Percentiles rank a stretch among this genome's conserved stretches.
These are phyloP conservation scores for Neocallimastix lanati DNA, from an alignment of 192 early-diverging fungal species.

Conservation along the genomic window DNA sequence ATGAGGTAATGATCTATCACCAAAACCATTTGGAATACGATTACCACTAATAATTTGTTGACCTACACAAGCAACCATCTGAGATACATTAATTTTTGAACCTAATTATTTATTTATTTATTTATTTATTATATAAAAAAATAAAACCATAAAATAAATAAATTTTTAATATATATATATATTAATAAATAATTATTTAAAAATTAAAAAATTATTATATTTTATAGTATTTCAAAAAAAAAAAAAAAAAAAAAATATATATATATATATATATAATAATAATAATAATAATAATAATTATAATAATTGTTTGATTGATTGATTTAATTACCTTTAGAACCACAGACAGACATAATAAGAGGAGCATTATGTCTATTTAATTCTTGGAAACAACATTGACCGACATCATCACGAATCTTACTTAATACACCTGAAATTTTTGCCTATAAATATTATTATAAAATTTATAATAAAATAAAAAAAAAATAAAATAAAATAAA, in stretches of 20 bases:
- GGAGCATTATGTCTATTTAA: constrained; percentile 91
- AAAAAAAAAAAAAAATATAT: too few relatives aligned
- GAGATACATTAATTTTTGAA: constrained; percentile 92
- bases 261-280: neutral
- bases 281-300: constrained; percentile 6
- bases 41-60: constrained; percentile 96
- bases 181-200: too few relatives aligned
- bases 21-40: constrained; percentile 93
- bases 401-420: constrained; percentile 77
- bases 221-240: too few relatives aligned
- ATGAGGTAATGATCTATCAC: constrained; percentile 88
- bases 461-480: neutral
- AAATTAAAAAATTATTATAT: neutral
- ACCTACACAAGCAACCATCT: constrained; percentile 99
- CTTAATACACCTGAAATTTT: constrained; percentile 74
- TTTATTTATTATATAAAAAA: too few relatives aligned
- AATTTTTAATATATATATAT: too few relatives aligned
- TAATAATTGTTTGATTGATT: too few relatives aligned
- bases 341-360: constrained; percentile 96
- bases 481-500: neutral
- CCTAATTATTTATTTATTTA: constrained; percentile 36
- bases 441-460: constrained; percentile 8
- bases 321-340: constrained; percentile 61
- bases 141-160: too few relatives aligned
- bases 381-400: constrained; percentile 78